Base-by-base conservation (phyloP, 345 rosid genomes). In the Limnanthes douglasii region DNA sequence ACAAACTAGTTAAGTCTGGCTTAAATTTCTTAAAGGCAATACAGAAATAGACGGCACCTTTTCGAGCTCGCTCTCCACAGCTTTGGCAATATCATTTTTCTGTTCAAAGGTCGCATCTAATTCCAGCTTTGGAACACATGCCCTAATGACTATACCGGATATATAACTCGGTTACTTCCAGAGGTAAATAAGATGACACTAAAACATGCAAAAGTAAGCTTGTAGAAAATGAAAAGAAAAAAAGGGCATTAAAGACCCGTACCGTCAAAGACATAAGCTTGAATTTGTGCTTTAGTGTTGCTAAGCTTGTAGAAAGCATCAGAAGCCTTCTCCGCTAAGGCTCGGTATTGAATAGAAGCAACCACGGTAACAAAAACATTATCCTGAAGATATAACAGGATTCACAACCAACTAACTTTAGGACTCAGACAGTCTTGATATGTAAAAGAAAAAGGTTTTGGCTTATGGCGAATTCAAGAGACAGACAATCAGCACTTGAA, bases 91-190 rank as follows among this genome's bases (percentile, higher is more conserved):
- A 12, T 69, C 77, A 21, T 73, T 69, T 56, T 73, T 73, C 47
- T 69, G 74, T 54, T 63, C 83, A 45, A 73, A 69, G 36, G 74
- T 34, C 6, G 77, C 51, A 63, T 73, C 74, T 11, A 73, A 61
- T 21, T 66, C 58, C 53, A 69, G 48, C 56, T 65, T 73, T 39
- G 82, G 83, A 31, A 73, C 78, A 49, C 78, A 54, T 48, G 83
- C 73, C 46, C 74, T 51, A 39, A 73, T 73, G 50, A 73, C 81
- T 73, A 20, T 5, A 35, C 44, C 45, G 33, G 8, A 21, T 32
- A 52, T 11, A 43, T 12, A 19, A 0, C 8, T 18, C 7, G 8
- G 34, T 46, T 42, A 34, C 37, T 59, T 54, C 19, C 15, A 31
- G 29, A 16, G 0, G 1, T 1, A 48, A 40, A 21, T 27, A n/a